Evolutionary conservation across 164 flowering plant species (phyloP), one percentile per base, ranked within the genome.

Genomic region (Nymphaea colorata): DNA sequence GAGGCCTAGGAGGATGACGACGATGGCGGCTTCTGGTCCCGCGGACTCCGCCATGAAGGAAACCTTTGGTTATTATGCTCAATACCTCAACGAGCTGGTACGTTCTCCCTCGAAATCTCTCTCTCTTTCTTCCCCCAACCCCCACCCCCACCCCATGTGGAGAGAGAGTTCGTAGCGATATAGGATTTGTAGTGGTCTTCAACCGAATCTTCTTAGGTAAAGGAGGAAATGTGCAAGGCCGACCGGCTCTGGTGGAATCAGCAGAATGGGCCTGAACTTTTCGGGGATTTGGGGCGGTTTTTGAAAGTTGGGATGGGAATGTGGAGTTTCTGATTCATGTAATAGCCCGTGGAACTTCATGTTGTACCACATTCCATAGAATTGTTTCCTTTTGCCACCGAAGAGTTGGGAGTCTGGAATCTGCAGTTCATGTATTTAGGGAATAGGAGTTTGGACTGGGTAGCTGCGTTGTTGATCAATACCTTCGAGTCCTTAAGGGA

Each of bases 11-110:
- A 76, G 70, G 66, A 78, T 80, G 72, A 63, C 76, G 3, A 76
- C 82, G 8, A 8, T 10, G 8, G 57, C 57, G 57, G 12, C 36
- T 25, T 25, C 36, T 25, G 36, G 36, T 25, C 36, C 12, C 14
- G 57, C 8, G 3, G 68, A 69, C 4, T 77, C 83, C 51, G 72
- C 81, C 74, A 81, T 82, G 75, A 80, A 71, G 47, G 83, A 75
- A 5, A 74, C 74, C 43, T 86, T 86, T 59, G 72, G 67, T 41
- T 74, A 74, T 3, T 84, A 86, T 61, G 78, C 86, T 2, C 73
- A 82, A 2, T 82, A 86, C 67, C 84, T 86, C 55, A 86, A 86
- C 64, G 51, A 64, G 6, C 74, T 86, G 66, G 90, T 86, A 73
- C 65, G 57, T 25, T 25, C 36, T 25, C 36, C 36, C 0, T 51